These are phyloP conservation scores for Auricularia cornea DNA, from an alignment of 768 basidiomycete species.

Conservation along the genomic window DNA sequence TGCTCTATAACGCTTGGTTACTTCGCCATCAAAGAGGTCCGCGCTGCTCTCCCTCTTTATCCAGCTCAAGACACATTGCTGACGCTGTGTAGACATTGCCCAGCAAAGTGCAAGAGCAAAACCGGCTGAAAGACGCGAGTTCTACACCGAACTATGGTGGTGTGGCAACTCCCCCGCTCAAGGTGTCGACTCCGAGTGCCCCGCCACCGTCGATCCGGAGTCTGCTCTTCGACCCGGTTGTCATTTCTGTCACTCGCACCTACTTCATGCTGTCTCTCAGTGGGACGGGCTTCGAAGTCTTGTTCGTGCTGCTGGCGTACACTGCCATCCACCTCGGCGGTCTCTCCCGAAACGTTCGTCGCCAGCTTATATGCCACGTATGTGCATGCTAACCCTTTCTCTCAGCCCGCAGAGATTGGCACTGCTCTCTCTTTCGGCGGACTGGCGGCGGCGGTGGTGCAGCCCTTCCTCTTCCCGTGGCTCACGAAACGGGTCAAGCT, in stretches of 20 bases:
- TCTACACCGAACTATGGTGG: neutral
- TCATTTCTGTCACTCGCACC: slow-evolving; percentile 1
- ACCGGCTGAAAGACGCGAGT: neutral
- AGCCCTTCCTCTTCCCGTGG: slow-evolving; percentile 11
- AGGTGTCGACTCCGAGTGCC: neutral
- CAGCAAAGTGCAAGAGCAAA: neutral
- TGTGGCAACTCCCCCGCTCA: neutral
- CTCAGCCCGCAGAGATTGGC: slow-evolving; percentile 13
- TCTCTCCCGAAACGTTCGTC: slow-evolving; percentile 46
- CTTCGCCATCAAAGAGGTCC: slow-evolving; percentile 19
- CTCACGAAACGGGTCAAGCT: slow-evolving; percentile 10
- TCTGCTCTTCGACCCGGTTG: neutral
- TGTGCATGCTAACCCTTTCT: neutral
- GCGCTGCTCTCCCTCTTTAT: neutral
- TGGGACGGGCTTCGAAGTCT: slow-evolving; percentile 51
- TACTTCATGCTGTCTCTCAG: slow-evolving; percentile 35
- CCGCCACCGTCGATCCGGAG: slow-evolving; percentile 4
- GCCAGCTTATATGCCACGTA: neutral
- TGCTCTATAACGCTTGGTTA: slow-evolving; percentile 37
- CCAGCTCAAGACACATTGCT: neutral
- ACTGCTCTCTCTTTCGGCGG: slow-evolving; percentile 10
- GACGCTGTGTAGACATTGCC: neutral
- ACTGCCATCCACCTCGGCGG: slow-evolving; percentile 51
- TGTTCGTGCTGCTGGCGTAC: slow-evolving; percentile 62
- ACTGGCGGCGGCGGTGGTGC: slow-evolving; percentile 8